A percentile compares a stretch with the other conserved stretches of the same genome.
Conservation (phyloP, 768 basidiomycete species). For the Nidularia sp. region DNA sequence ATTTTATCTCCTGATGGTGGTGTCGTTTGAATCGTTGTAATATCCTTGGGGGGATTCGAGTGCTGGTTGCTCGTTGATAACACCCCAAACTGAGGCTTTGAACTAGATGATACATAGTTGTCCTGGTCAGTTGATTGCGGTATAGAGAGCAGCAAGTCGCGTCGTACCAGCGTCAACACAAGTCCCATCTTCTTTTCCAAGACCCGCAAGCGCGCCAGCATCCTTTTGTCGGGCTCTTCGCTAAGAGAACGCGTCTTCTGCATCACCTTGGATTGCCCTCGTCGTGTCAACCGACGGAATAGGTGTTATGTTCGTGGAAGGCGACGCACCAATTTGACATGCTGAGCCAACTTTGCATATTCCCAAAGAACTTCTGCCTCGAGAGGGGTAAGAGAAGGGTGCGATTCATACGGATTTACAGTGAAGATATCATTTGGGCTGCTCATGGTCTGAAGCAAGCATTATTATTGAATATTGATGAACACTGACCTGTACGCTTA, state of each 20-base stretch:
- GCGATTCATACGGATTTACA: slow-evolving; percentile 69
- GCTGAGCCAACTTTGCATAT: slow-evolving; percentile 82
- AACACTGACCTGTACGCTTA: too few species aligned
- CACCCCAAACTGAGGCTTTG: slow-evolving; percentile 95
- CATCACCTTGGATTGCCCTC: slow-evolving; percentile 15
- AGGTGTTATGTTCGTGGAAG: neutral
- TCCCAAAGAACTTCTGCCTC: slow-evolving; percentile 90
- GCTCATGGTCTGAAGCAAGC: slow-evolving; percentile 2
- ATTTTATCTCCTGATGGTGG: slow-evolving; percentile 19
- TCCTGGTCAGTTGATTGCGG: neutral
- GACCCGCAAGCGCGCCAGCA: slow-evolving; percentile 71
- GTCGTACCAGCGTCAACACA: slow-evolving; percentile 81
- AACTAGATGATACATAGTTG: slow-evolving; percentile 45
- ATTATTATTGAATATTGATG: too few species aligned
- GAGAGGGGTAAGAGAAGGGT: slow-evolving; percentile 59
- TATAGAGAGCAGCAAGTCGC: neutral
- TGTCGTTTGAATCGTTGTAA: slow-evolving; percentile 17
- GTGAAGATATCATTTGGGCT: slow-evolving; percentile 39
- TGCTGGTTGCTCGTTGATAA: slow-evolving; percentile 75
- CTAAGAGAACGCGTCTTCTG: slow-evolving; percentile 65
- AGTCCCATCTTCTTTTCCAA: slow-evolving; percentile 95
- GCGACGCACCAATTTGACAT: slow-evolving; percentile 62
- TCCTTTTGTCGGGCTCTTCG: slow-evolving; percentile 71
- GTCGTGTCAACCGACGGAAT: slow-evolving; percentile 35
- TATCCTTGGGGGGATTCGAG: slow-evolving; percentile 14